A percentile compares a stretch with the other conserved stretches of the same genome.
Conservation (phyloP, 2,329 filamentous ascomycete species). For the Colletotrichum somersetense region DNA sequence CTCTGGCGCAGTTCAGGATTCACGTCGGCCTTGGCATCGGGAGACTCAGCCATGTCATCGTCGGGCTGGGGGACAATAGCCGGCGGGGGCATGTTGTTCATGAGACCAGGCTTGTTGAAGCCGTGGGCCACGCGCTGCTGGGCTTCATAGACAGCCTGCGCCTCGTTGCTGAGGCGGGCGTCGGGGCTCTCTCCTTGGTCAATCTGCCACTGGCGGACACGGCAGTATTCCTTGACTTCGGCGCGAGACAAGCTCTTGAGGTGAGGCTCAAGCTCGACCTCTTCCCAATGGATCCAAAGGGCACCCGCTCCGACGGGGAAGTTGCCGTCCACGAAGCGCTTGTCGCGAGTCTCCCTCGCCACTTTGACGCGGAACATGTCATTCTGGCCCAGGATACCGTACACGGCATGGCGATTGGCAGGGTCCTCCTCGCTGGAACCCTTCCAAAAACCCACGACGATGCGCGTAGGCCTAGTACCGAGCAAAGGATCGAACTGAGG, state of each 20-base stretch:
- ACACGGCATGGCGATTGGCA: conserved; percentile 71
- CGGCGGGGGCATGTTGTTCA: conserved; percentile 19
- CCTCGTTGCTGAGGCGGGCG: conserved; percentile 64
- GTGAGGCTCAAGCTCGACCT: conserved; percentile 70
- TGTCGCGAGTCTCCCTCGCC: conserved; percentile 70
- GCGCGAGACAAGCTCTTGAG: conserved; percentile 63
- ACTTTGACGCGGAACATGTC: conserved; percentile 76
- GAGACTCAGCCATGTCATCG: conserved; percentile 37
- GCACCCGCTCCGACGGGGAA: conserved; percentile 71
- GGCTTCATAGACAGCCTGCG: conserved; percentile 64
- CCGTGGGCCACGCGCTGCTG: conserved; percentile 57
- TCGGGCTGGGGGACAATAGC: conserved; percentile 41
- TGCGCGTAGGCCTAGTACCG: conserved; percentile 68
- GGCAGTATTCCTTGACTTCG: conserved; percentile 74
- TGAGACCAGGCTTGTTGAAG: conserved; percentile 43
- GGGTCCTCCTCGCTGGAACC: conserved; percentile 62
- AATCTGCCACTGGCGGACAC: conserved; percentile 70
- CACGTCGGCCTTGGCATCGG: conserved; percentile 39
- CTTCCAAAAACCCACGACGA: conserved; percentile 71
- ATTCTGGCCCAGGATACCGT: conserved; percentile 71
- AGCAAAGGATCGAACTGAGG: conserved; percentile 57
- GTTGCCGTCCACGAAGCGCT: conserved; percentile 69
- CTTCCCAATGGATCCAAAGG: conserved; percentile 73
- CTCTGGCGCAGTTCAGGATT: conserved; percentile 57
- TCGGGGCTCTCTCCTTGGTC: conserved; percentile 65